These are phyloP conservation scores for Hemerocallis citrina DNA, from an alignment of 106 monocot genomes.

Conservation along the genomic window DNA sequence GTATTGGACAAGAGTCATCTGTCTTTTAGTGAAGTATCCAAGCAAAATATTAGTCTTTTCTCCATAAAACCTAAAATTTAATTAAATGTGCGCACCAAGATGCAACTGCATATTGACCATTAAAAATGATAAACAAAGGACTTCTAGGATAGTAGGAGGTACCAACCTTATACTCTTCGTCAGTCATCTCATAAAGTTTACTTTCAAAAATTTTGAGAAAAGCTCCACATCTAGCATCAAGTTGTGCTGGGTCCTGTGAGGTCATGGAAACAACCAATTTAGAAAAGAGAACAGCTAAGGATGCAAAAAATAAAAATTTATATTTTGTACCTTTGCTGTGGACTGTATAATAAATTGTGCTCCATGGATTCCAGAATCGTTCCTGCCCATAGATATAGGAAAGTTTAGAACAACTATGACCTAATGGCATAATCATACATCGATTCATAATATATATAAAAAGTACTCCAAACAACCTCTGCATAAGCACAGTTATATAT, in stretches of 20 bases:
- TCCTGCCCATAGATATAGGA: slow-evolving; percentile 29
- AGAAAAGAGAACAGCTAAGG: not conserved
- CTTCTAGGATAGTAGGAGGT: too few relatives aligned
- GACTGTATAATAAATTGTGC: slow-evolving; percentile 84
- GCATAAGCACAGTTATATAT: slow-evolving; percentile 63
- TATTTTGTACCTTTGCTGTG: slow-evolving; percentile 56
- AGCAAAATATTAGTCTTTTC: too few relatives aligned
- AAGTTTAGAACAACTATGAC: too few relatives aligned
- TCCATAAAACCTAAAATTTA: too few relatives aligned
- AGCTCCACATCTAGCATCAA: slow-evolving; percentile 66
- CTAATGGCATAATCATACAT: too few relatives aligned
- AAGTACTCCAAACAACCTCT: slow-evolving; percentile 51
- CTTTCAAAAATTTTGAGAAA: slow-evolving; percentile 69
- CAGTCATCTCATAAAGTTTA: slow-evolving; percentile 63
- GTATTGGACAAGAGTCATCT: too few relatives aligned
- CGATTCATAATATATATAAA: too few relatives aligned
- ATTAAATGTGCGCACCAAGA: too few relatives aligned
- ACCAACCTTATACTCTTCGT: slow-evolving; percentile 60
- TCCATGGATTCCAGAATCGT: slow-evolving; percentile 66
- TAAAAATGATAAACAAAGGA: too few relatives aligned
- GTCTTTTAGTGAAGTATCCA: too few relatives aligned
- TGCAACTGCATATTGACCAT: too few relatives aligned
- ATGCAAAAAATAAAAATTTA: not conserved
- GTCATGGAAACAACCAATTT: slow-evolving; percentile 1
- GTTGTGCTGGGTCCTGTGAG: slow-evolving; percentile 71